Evolutionary conservation across 768 basidiomycete species (phyloP).

Genomic region (Artomyces pyxidatus): DNA sequence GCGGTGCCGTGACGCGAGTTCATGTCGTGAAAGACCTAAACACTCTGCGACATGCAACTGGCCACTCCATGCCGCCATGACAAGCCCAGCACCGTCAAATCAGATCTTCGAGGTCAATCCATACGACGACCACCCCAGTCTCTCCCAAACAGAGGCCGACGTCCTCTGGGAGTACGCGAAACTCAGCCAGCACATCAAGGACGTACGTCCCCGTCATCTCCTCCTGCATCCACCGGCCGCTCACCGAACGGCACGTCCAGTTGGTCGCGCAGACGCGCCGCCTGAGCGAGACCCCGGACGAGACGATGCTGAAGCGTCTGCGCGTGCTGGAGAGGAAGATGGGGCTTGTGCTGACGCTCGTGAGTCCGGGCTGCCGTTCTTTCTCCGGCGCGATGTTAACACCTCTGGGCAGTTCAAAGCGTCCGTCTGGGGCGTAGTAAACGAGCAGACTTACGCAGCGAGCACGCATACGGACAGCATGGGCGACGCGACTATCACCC

Average conservation of each 20-base stretch:
- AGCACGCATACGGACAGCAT: conserved; percentile 4
- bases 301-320: conserved; percentile 64
- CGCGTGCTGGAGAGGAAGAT: conserved; percentile 87
- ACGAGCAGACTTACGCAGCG: conserved; percentile 48
- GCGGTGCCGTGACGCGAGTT: no score
- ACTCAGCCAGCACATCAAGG: conserved; percentile 70
- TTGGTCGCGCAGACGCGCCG: conserved; percentile 58
- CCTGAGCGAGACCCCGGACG: conserved; percentile 71
- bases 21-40: no score
- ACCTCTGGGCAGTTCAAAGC: conserved; percentile 78
- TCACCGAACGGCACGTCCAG: conserved; percentile 27
- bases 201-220: conserved; percentile 35
- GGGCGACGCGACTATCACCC: conserved; percentile 4
- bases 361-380: conserved; percentile 27
- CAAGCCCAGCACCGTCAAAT: not conserved
- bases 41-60: no score
- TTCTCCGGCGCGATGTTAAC: not conserved
- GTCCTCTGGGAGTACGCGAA: conserved; percentile 93
- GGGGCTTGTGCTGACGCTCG: conserved; percentile 89
- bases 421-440: conserved; percentile 92
- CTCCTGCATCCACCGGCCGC: not conserved
- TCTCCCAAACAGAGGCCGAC: conserved; percentile 64
- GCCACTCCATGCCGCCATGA: no score
- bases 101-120: conserved; percentile 56
- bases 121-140: conserved; percentile 59